Evolutionary conservation across 306 rosid genomes (phyloP).

Genomic region (Sechiopsis laciniata): DNA sequence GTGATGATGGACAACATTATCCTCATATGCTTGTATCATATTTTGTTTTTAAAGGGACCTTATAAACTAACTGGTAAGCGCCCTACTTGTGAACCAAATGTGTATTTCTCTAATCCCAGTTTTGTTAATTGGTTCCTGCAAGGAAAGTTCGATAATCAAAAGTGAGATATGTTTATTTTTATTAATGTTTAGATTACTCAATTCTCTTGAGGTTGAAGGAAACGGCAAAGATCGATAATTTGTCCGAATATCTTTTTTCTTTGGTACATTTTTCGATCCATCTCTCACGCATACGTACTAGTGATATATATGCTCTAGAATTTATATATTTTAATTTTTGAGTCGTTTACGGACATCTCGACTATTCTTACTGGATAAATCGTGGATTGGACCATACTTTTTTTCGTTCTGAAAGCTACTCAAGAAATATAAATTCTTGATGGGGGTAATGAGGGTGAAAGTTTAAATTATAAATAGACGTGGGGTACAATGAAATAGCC

Average conservation of each 20-base stretch:
- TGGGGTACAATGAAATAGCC: not conserved
- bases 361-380: no score
- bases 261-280: not conserved
- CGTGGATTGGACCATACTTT: no score
- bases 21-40: constrained; percentile 7
- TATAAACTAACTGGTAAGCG: constrained; percentile 16
- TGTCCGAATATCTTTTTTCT: not conserved
- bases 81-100: not conserved
- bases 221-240: not conserved
- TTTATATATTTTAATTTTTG: no score
- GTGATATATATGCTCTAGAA: not conserved
- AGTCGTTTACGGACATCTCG: no score
- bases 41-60: not conserved
- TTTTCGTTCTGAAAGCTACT: no score
- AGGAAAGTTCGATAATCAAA: not conserved
- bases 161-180: not conserved
- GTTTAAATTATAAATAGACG: not conserved
- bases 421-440: not conserved
- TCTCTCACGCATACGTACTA: not conserved
- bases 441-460: not conserved
- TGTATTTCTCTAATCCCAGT: constrained; percentile 14
- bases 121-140: not conserved
- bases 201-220: not conserved
- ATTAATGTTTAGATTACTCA: not conserved
- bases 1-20: constrained; percentile 34